These are phyloP conservation scores for Albatrellus sp. DNA, from an alignment of 1,284 basidiomycete genomes.

Conservation along the genomic window DNA sequence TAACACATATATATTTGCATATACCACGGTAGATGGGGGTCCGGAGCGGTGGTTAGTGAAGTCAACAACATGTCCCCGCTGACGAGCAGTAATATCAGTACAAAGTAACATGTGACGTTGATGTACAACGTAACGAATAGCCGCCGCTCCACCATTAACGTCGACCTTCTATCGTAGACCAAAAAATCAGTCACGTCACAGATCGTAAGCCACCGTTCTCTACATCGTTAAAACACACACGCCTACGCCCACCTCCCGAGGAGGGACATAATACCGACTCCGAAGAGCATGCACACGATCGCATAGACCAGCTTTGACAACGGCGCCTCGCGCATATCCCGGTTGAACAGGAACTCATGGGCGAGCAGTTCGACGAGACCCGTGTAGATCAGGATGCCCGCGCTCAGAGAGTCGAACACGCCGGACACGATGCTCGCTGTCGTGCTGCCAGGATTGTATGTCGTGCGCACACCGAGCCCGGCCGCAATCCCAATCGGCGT, in stretches of 20 bases:
- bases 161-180: too few species aligned
- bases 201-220: too few species aligned
- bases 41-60: too few species aligned
- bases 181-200: background rate
- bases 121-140: too few species aligned
- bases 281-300: constrained; percentile 61
- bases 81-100: too few species aligned
- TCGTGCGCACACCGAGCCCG: constrained; percentile 71
- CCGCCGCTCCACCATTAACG: too few species aligned
- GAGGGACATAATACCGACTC: constrained; percentile 75
- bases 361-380: constrained; percentile 87
- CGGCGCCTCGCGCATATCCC: constrained; percentile 64
- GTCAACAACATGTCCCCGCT: too few species aligned
- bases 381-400: constrained; percentile 87
- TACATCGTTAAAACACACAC: too few species aligned
- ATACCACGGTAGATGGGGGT: too few species aligned
- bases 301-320: constrained; percentile 57
- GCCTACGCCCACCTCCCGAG: constrained; percentile 73
- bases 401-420: constrained; percentile 73
- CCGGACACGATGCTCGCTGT: constrained; percentile 76
- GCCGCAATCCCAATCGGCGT: constrained; percentile 78
- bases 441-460: constrained; percentile 72
- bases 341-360: constrained; percentile 86
- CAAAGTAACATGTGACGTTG: too few species aligned
- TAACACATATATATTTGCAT: too few species aligned